Evolutionary conservation across 1,139 yeast species (phyloP).

Genomic region (Protomyces arabidopsidicola): DNA sequence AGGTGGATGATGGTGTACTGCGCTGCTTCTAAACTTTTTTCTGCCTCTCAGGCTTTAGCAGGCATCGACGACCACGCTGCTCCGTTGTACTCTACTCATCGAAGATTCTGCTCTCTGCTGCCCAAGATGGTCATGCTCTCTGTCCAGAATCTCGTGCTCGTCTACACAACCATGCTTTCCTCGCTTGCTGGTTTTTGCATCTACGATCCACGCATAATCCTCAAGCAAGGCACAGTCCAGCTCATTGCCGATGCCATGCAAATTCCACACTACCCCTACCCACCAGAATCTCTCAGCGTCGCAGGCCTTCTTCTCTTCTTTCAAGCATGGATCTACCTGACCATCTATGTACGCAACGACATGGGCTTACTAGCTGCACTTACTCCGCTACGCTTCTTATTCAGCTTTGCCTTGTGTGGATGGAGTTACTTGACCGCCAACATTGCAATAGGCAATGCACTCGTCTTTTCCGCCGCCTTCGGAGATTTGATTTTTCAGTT

Average conservation of each 20-base stretch:
- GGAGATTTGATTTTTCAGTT: slow-evolving; percentile 20
- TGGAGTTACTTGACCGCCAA: slow-evolving; percentile 7
- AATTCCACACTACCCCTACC: slow-evolving; percentile 17
- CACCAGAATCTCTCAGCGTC: slow-evolving; percentile 6
- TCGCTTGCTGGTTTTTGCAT: slow-evolving; percentile 19
- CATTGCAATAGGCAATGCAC: slow-evolving; percentile 11
- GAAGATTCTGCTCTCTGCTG: background rate
- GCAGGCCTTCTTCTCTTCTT: slow-evolving; percentile 16
- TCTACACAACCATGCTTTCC: slow-evolving; percentile 17
- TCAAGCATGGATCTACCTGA: slow-evolving; percentile 8
- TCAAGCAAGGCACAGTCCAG: slow-evolving; percentile 19
- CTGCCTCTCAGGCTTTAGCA: background rate
- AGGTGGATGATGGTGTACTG: background rate
- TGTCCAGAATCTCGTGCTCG: slow-evolving; percentile 4
- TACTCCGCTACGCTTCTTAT: slow-evolving; percentile 13
- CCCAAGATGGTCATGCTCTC: slow-evolving; percentile 11
- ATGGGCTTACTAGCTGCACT: slow-evolving; percentile 13
- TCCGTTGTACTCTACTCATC: too few relatives aligned
- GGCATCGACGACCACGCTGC: too few relatives aligned
- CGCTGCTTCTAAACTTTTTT: background rate
- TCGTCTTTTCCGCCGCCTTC: slow-evolving; percentile 12
- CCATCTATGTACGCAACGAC: slow-evolving; percentile 15
- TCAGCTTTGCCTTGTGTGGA: slow-evolving; percentile 9
- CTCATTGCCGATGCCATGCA: slow-evolving; percentile 14
- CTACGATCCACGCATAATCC: slow-evolving; percentile 6